phyloP scores from a whole-genome alignment of 2,329 filamentous ascomycete species.

The Ceratocystis harringtonii region DNA sequence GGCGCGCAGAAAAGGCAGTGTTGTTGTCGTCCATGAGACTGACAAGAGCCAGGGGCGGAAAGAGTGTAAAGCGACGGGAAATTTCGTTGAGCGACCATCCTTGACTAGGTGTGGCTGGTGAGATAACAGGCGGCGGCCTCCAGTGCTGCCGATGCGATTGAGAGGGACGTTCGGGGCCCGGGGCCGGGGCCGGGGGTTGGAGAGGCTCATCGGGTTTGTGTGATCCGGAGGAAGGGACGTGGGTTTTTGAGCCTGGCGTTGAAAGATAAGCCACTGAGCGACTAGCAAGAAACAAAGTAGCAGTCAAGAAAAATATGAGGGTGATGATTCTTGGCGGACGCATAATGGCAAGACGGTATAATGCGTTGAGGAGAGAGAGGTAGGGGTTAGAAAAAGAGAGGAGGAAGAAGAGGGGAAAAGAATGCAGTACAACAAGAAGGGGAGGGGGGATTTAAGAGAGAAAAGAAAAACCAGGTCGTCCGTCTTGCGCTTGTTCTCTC shows the following conservation, averaged over 20 bases:
- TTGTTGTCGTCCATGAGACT: conserved; percentile 96
- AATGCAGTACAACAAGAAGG: neutral
- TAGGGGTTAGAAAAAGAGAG: neutral
- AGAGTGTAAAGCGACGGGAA: conserved; percentile 67
- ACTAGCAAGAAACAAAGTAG: conserved; percentile 32
- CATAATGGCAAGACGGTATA: conserved; percentile 25
- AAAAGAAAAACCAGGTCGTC: neutral
- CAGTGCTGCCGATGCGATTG: conserved; percentile 20
- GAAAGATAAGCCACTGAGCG: conserved; percentile 17
- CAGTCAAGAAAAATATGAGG: conserved; percentile 38
- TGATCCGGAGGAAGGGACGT: conserved; percentile 15
- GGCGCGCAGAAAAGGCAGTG: conserved; percentile 85
- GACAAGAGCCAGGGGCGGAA: conserved; percentile 89
- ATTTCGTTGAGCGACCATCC: conserved; percentile 45
- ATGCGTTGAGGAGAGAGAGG: neutral
- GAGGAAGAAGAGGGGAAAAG: neutral
- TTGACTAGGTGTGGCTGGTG: conserved; percentile 18
- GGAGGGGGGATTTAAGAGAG: neutral
- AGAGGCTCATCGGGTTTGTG: conserved; percentile 18
- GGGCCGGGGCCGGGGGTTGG: neutral
- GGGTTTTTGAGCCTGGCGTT: conserved; percentile 20
- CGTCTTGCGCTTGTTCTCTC: neutral
- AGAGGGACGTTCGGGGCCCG: neutral
- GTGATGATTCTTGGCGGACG: conserved; percentile 40
- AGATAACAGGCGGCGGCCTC: conserved; percentile 3